These are phyloP conservation scores for Tilletiopsis washingtonensis DNA, from an alignment of 1,284 basidiomycete genomes.

Conservation along the genomic window DNA sequence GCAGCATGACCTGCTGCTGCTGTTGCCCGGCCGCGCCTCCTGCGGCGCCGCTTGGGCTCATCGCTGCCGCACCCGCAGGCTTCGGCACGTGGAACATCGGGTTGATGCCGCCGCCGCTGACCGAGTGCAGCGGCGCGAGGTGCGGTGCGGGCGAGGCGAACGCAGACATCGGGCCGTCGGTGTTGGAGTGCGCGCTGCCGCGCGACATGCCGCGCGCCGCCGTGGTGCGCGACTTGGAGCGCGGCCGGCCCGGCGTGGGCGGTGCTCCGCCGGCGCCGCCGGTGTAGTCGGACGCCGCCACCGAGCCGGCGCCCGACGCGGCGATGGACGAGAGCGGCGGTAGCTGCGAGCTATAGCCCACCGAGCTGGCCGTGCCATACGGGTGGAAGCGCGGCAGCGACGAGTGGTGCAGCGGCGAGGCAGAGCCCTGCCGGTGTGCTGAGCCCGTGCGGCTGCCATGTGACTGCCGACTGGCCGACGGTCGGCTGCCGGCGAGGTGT, in stretches of 20 bases:
- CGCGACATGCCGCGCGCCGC: conserved; percentile 4
- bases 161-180: background rate
- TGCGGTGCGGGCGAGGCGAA: background rate
- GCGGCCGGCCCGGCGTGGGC: background rate
- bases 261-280: background rate
- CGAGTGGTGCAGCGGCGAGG: conserved; percentile 37
- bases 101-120: conserved; percentile 1
- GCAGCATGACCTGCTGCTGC: conserved; percentile 9
- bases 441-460: conserved; percentile 33
- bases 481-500: conserved; percentile 20
- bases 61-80: background rate
- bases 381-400: conserved; percentile 40
- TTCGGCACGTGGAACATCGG: conserved; percentile 5
- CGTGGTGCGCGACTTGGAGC: background rate
- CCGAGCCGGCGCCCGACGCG: background rate
- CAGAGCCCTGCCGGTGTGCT: conserved; percentile 32
- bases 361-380: conserved; percentile 14
- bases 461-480: conserved; percentile 30
- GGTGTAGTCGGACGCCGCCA: background rate
- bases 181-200: conserved; percentile 2
- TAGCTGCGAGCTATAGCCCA: background rate
- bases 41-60: background rate
- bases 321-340: conserved; percentile 2
- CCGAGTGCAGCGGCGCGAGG: background rate
- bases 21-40: too few species aligned